phyloP scores from a whole-genome alignment of 2,329 filamentous ascomycete genomes.

The Fonsecaea pugnacius region DNA sequence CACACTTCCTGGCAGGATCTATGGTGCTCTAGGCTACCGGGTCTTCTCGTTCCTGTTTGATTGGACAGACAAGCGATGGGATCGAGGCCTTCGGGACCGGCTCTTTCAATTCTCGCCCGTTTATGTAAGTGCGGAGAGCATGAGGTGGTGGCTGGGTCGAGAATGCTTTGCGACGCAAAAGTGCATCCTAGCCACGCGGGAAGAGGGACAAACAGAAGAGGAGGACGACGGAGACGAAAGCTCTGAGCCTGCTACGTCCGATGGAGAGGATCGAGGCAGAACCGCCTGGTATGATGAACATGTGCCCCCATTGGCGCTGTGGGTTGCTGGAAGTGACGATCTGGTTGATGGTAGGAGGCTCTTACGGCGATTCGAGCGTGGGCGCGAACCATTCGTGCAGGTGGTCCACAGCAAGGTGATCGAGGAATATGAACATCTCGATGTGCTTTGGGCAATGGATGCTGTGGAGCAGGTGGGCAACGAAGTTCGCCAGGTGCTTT shows the following conservation, averaged over 20 bases:
- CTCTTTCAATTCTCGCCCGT: constrained; percentile 94
- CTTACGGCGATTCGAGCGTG: constrained; percentile 72
- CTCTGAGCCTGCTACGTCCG: constrained; percentile 22
- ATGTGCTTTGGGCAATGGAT: constrained; percentile 95
- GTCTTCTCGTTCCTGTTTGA: constrained; percentile 89
- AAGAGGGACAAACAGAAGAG: constrained; percentile 68
- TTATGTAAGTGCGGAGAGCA: constrained; percentile 84
- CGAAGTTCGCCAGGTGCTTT: constrained; percentile 80
- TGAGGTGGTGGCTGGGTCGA: constrained; percentile 92
- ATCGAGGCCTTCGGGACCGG: constrained; percentile 73
- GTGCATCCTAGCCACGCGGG: constrained; percentile 81
- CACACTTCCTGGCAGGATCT: constrained; percentile 67
- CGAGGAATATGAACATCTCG: constrained; percentile 87
- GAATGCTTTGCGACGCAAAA: constrained; percentile 85
- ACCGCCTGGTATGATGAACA: constrained; percentile 81
- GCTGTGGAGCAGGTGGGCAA: constrained; percentile 78
- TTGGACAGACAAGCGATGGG: constrained; percentile 86
- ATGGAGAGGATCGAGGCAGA: constrained; percentile 21
- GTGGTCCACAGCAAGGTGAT: constrained; percentile 83
- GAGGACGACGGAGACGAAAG: constrained; percentile 40
- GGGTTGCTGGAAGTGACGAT: constrained; percentile 81
- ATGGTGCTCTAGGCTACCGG: constrained; percentile 81
- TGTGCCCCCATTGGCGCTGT: constrained; percentile 82
- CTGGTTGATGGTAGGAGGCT: constrained; percentile 81
- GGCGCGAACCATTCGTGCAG: constrained; percentile 77